Base-by-base conservation (phyloP, 2,329 filamentous ascomycete species). In the Pestalotiopsis sp. region DNA sequence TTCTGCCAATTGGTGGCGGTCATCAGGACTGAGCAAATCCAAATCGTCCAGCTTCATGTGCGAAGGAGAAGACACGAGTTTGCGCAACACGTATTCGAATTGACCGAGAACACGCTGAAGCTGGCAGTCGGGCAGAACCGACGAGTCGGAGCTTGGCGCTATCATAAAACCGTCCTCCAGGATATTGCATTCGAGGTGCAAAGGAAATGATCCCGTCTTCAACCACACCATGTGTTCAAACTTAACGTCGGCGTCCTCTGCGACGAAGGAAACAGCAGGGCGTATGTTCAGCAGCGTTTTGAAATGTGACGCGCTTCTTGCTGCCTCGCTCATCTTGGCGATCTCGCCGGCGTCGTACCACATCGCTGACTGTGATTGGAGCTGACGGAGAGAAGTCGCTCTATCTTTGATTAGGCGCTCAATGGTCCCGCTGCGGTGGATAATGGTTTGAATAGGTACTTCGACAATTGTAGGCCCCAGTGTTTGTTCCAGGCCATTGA, bases 361-460 rank as follows among this genome's bases (percentile, higher is more conserved):
- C 11, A 66, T 41, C 12, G 69, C 65, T 4, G 64, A 31, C 45
- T 63, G 39, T n/a, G 45, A 64, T 58, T 67, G 67, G 4, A 67
- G 59, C 31, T 70, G 58, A 20, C 70, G 70, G 4, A 57, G 69
- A 3, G 59, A n/a, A n/a, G 41, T 36, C 13, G 65, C 69, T 61
- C 69, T 61, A 2, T 70, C 68, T 25, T 70, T 72, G n/a, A 72
- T 61, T 3, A 71, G 14, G n/a, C 38, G 23, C 38, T 62, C 68
- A 4, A 71, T 38, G 7, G 69, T 70, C 39, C 38, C 57, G 13
- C 59, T 68, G 57, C 62, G 52, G 38, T 71, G 52, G 6, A 71
- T 31, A 31, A 69, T 68, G 7, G 67, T 61, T 64, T 71, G 70
- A n/a, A 70, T 67, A 25, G 70, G 70, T 4, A 71, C 38, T 25